Conservation (phyloP, 2,329 filamentous ascomycete genomes). For the Verticillium dahliae region DNA sequence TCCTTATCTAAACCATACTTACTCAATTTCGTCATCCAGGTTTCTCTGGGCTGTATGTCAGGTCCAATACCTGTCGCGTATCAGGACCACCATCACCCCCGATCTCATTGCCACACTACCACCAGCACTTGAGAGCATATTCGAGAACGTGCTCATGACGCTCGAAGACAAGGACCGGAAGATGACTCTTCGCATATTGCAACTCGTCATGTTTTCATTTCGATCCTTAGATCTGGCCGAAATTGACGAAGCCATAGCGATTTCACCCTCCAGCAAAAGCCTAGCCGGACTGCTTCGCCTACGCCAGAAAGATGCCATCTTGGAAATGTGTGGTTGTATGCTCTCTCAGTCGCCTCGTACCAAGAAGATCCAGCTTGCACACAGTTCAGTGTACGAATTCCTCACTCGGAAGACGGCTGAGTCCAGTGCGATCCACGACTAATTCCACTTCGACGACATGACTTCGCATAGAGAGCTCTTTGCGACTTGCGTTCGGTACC, state of each 20-base stretch:
- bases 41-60: neutral
- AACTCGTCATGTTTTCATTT: neutral
- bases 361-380: neutral
- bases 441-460: neutral
- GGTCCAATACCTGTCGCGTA: neutral
- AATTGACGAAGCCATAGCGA: neutral
- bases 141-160: neutral
- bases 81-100: neutral
- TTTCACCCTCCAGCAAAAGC: neutral
- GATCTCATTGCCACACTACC: neutral
- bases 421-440: neutral
- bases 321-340: neutral
- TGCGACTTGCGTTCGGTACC: neutral
- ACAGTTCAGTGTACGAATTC: neutral
- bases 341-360: neutral
- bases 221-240: neutral
- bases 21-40: neutral
- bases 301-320: neutral
- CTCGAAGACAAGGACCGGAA: neutral
- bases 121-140: neutral
- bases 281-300: neutral
- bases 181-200: neutral
- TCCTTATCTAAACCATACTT: too few species aligned
- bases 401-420: neutral
- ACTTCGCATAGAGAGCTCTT: neutral